Base-by-base conservation (phyloP, 345 rosid species). In the Gossypium raimondii region DNA sequence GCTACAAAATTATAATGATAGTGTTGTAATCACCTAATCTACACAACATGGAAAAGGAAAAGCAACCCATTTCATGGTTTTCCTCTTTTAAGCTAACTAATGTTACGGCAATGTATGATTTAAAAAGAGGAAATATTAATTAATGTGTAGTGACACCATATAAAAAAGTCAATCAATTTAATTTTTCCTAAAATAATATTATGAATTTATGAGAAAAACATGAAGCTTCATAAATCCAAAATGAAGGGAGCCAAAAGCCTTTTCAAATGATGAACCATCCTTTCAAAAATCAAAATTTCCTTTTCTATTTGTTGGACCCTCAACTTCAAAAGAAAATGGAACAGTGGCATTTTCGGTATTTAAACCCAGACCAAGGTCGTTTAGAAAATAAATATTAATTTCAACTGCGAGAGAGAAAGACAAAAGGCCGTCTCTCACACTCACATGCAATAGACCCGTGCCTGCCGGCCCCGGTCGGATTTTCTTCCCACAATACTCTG, bases 381-480 rank as follows among this genome's bases (percentile, higher is more conserved):
- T 74, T 55, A 9, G 29, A 10, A 9, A 22, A 27, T 24, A n/a
- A 14, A 16, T 20, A 79, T 69, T 44, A 68, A 72, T 76, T 62
- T 79, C 78, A 22, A 47, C 60, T 29, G 24, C 71, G 51, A 73
- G 63, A 51, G 72, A 48, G 41, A 22, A 41, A 9, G n/a, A 44
- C 4, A 24, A 24, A 25, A 52, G 60, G 27, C 72, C 78, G 76
- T 29, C 71, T 56, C 59, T 79, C 88, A 80, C 22, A 51, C 18
- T 25, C 64, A 57, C 84, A 81, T 84, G 84, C 78, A 74, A 59
- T 53, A 67, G 76, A 52, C 84, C 77, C 85, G 82, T 79, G 85
- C 69, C 71, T 76, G 90, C 88, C 87, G 88, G 88, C 88, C 84
- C 24, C 58, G 81, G 82, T 75, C 82, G 80, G 78, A 63, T 52